A percentile compares a stretch with the other conserved stretches of the same genome.
Conservation (phyloP, 352 stramenopile species). For the Pythium sp. region DNA sequence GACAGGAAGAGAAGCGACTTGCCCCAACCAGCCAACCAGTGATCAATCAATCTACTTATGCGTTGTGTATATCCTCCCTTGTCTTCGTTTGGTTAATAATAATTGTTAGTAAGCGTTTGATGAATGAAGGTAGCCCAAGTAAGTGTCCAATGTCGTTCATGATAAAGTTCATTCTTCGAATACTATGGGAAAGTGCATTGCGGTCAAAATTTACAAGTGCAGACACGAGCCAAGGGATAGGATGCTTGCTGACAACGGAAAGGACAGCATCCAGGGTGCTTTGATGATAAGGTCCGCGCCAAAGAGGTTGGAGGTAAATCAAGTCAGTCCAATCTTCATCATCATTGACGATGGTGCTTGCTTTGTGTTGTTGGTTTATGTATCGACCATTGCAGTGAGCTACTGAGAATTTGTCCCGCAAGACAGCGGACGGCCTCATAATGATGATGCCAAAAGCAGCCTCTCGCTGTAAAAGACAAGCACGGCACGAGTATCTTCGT, state of each 20-base stretch:
- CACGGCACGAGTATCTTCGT: background rate
- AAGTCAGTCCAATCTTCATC: background rate
- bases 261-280: background rate
- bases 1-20: slow-evolving; percentile 1
- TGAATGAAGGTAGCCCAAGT: background rate
- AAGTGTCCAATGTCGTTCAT: background rate
- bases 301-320: background rate
- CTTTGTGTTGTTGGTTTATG: no score
- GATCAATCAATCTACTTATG: slow-evolving; percentile 6
- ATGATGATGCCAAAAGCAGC: background rate
- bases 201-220: background rate
- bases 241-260: background rate
- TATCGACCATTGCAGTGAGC: no score
- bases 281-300: background rate
- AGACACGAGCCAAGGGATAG: background rate
- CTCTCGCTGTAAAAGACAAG: background rate
- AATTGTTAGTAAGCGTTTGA: no score
- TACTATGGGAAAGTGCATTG: no score
- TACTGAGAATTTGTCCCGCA: no score
- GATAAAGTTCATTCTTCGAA: background rate
- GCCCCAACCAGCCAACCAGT: background rate
- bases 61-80: background rate
- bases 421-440: no score
- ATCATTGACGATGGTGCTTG: no score
- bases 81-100: background rate